A percentile compares a stretch with the other conserved stretches of the same genome.
Conservation (phyloP, 768 basidiomycete species). For the Agaricus bisporus region DNA sequence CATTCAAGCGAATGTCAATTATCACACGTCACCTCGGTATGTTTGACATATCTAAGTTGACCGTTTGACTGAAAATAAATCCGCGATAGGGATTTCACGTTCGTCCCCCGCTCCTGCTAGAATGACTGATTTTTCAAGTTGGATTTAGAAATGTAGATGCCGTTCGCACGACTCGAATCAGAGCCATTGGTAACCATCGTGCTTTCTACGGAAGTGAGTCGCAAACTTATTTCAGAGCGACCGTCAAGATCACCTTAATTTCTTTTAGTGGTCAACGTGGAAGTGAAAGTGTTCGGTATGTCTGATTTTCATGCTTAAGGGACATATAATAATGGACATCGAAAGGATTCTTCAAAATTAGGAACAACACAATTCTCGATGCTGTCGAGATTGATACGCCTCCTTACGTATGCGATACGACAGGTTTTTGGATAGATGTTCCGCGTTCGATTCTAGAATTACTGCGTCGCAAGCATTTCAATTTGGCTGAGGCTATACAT, state of each 20-base stretch:
- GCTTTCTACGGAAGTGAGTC: constrained; percentile 71
- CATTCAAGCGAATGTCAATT: constrained; percentile 72
- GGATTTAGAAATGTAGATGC: constrained; percentile 65
- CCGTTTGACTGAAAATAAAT: neutral
- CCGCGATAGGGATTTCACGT: constrained; percentile 66
- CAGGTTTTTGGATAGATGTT: constrained; percentile 77
- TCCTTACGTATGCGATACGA: constrained; percentile 67
- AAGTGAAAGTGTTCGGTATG: constrained; percentile 71
- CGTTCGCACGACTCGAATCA: constrained; percentile 67
- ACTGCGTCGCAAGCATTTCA: constrained; percentile 49
- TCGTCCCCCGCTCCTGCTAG: constrained; percentile 16
- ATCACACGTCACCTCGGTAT: constrained; percentile 70
- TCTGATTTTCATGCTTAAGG: neutral
- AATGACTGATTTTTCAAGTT: neutral
- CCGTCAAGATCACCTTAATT: neutral
- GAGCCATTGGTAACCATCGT: constrained; percentile 51
- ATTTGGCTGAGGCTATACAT: constrained; percentile 78
- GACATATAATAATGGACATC: neutral
- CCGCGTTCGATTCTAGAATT: constrained; percentile 45
- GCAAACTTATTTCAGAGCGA: neutral
- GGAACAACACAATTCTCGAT: constrained; percentile 64
- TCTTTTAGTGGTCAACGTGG: constrained; percentile 50
- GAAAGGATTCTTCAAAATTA: constrained; percentile 75
- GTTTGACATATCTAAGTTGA: neutral
- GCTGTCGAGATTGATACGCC: constrained; percentile 73